phyloP scores from a whole-genome alignment of 2,329 filamentous ascomycete species.

The Fusarium duplospermum region DNA sequence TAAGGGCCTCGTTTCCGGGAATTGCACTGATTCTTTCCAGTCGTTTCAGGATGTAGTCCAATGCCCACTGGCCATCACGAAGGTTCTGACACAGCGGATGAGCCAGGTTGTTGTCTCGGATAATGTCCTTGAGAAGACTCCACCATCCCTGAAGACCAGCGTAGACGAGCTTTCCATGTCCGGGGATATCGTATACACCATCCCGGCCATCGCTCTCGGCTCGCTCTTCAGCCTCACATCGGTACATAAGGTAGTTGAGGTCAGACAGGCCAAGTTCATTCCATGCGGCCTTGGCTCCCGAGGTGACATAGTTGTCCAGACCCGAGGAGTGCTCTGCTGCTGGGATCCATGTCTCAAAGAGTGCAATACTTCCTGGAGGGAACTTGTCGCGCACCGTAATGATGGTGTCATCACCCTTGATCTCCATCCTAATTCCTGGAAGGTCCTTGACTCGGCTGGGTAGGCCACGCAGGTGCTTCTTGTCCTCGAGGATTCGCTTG shows the following conservation, averaged over 20 bases:
- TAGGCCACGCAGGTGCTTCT: constrained; percentile 80
- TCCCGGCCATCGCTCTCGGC: constrained; percentile 83
- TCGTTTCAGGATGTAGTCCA: constrained; percentile 87
- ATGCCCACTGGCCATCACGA: constrained; percentile 88
- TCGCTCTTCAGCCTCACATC: constrained; percentile 88
- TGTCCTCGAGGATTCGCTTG: constrained; percentile 73
- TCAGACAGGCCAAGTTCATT: constrained; percentile 79
- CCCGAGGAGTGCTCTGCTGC: constrained; percentile 85
- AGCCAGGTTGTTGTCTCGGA: constrained; percentile 89
- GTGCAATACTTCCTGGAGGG: constrained; percentile 90
- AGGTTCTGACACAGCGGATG: constrained; percentile 95
- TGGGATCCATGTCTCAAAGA: constrained; percentile 97
- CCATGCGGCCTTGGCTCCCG: constrained; percentile 83
- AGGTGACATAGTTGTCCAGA: constrained; percentile 87
- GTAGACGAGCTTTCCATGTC: constrained; percentile 87
- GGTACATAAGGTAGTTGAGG: constrained; percentile 91
- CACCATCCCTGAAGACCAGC: constrained; percentile 99
- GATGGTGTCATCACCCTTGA: constrained; percentile 77
- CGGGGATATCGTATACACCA: constrained; percentile 90
- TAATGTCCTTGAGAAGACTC: constrained; percentile 87
- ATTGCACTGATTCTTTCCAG: constrained; percentile 78
- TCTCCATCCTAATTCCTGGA: constrained; percentile 78
- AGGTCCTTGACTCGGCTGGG: constrained; percentile 83
- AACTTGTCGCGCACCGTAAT: constrained; percentile 87
- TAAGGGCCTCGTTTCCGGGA: constrained; percentile 71